phyloP scores from a whole-genome alignment of 2,329 filamentous ascomycete genomes.

The Sphaerulina populicola region DNA sequence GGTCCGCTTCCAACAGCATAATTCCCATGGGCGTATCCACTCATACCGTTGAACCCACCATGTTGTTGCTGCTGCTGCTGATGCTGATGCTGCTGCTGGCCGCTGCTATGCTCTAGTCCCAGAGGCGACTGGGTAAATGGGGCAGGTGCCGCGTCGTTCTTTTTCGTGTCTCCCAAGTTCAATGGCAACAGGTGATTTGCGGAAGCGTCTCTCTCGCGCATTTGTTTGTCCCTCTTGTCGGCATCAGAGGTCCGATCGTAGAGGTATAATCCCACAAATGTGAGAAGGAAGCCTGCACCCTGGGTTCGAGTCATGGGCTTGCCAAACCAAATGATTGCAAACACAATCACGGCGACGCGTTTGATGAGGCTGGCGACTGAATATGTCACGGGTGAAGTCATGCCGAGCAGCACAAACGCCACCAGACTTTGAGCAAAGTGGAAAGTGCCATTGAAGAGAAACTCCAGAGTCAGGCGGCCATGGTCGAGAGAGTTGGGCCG shows the following conservation, averaged over 20 bases:
- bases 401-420: slow-evolving; percentile 82
- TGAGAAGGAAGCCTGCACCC: slow-evolving; percentile 74
- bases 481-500: slow-evolving; percentile 65
- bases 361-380: slow-evolving; percentile 94
- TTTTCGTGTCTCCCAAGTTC: slow-evolving; percentile 30
- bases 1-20: slow-evolving; percentile 15
- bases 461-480: slow-evolving; percentile 62
- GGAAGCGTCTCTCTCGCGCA: slow-evolving; percentile 53
- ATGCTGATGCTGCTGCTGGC: not conserved
- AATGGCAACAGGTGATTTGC: slow-evolving; percentile 60
- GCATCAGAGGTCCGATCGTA: slow-evolving; percentile 89
- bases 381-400: slow-evolving; percentile 94
- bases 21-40: slow-evolving; percentile 28
- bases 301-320: slow-evolving; percentile 78
- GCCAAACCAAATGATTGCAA: slow-evolving; percentile 93
- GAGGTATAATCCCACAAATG: slow-evolving; percentile 84
- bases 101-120: slow-evolving; percentile 7
- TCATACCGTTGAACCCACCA: slow-evolving; percentile 20
- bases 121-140: slow-evolving; percentile 21
- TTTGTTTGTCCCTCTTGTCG: slow-evolving; percentile 77
- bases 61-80: too few species aligned
- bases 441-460: slow-evolving; percentile 92
- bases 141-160: slow-evolving; percentile 27
- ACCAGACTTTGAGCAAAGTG: slow-evolving; percentile 96
- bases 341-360: slow-evolving; percentile 90